Evolutionary conservation across 1,284 basidiomycete genomes (phyloP), one percentile per base, ranked within the genome.

Genomic region (Coniferiporia weirii): DNA sequence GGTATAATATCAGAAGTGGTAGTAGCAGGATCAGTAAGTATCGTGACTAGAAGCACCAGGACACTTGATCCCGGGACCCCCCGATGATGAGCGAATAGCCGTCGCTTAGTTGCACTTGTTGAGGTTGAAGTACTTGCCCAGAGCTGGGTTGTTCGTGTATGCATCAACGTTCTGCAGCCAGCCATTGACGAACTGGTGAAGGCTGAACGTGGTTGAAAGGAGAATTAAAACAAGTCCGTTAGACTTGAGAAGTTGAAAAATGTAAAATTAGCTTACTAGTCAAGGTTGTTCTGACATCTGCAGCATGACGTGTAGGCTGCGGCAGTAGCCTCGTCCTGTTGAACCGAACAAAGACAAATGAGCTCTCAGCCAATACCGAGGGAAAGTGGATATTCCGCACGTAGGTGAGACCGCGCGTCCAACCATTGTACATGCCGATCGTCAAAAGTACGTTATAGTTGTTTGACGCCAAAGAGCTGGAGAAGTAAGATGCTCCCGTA

Each of bases 351-450:
- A 63, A 43, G 57, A 54, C 54, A 49, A 63, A 57, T 20, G 54
- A 61, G 27, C 27, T 27, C 27, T 27, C 27, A 27, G 27, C 5
- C 27, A 27, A 32, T 47, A 15, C 2, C 52, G 27, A 17, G 27
- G 17, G n/a, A 35, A 19, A 15, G 22, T 20, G 52, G 19, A 38
- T n/a, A 15, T 10, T 43, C 50, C 80, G 52, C 68, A 83, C 85
- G 55, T 73, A 73, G 22, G 87, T 91, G 76, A 93, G 73, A 19
- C 82, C 82, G 6, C 58, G 56, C 19, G 63, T 65, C 91, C 91
- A 94, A 47, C 91, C 90, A 70, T 95, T 95, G 75, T 95, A 95
- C 19, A 71, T 62, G 15, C 91, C 93, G 54, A 92, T 72, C 6
- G 82, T 78, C 62, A 72, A 53, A 15, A 93, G 72, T 36, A 93